Evolutionary conservation across 306 rosid species (phyloP), one percentile per base, ranked within the genome.

Genomic region (Alnus glutinosa): DNA sequence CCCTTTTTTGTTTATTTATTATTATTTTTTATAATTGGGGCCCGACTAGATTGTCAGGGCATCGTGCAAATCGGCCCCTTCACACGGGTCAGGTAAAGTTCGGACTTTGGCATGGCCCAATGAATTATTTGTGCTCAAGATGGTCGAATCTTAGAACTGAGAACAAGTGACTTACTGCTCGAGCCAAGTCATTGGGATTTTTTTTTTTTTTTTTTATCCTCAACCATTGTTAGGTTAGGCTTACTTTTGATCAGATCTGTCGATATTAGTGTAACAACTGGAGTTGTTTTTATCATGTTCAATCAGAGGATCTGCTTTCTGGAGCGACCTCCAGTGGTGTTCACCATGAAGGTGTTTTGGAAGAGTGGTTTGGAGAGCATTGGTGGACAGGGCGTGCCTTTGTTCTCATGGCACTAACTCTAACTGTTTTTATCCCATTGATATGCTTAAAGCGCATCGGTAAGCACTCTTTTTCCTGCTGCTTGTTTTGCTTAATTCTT

Each of bases 361-460:
- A 84, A 79, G 84, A 76, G 64, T 84, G 90, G 87, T 87, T 68
- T 47, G 86, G 86, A 62, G 86, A 68, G 34, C 84, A 84, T 19
- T 87, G 90, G 90, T 87, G 90, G 88, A 87, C 79, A 32, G 54
- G 82, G 11, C 84, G 87, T 42, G 66, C 83, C 75, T 84, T 81
- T 58, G 80, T 87, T 48, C 87, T 87, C 61, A 46, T 84, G 9
- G 50, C 68, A 44, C 36, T 77, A 10, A 87, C 88, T 30, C 51
- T 84, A 10, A 48, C 69, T 28, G 70, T 87, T 23, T 84, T 84
- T 39, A 32, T 70, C 9, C 88, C 90, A 23, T 81, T 78, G 82
- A 71, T 74, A 68, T 75, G 83, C 82, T 76, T 83, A 68, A 75
- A 84, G 80, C 76, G 86, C 7, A 84, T 84, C 10, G 84, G 88